Conservation (phyloP, 148 eudicot genomes). For the Linanthus parryae region DNA sequence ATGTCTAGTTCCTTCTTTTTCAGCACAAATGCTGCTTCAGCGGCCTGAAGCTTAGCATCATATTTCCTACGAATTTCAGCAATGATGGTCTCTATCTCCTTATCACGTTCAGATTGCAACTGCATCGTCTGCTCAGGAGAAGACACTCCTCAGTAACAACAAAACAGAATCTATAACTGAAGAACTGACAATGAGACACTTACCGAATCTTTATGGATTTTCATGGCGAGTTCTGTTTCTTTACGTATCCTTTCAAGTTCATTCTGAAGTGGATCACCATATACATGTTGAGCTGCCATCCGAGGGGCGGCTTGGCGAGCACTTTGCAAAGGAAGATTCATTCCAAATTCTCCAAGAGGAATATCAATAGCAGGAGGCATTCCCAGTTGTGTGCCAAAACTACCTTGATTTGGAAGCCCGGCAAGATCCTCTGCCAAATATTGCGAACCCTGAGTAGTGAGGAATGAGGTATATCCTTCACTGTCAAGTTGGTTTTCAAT, state of each 20-base stretch:
- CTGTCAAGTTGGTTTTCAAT: too few species aligned
- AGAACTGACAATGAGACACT: slow-evolving; percentile 19
- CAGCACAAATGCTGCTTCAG: slow-evolving; percentile 40
- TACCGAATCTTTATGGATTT: slow-evolving; percentile 43
- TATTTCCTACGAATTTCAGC: slow-evolving; percentile 53
- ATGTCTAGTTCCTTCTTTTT: slow-evolving; percentile 54
- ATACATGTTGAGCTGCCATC: slow-evolving; percentile 9
- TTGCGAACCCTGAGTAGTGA: too few species aligned
- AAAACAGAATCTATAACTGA: slow-evolving; percentile 3
- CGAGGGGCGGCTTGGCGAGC: slow-evolving; percentile 19
- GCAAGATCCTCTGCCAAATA: neutral
- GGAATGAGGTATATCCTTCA: too few species aligned
- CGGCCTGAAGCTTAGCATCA: slow-evolving; percentile 42
- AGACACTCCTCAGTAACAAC: slow-evolving; percentile 8
- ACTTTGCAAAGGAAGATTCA: slow-evolving; percentile 15
- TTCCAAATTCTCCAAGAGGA: slow-evolving; percentile 14
- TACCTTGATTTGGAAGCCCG: neutral
- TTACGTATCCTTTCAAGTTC: slow-evolving; percentile 47
- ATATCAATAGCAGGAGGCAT: slow-evolving; percentile 8
- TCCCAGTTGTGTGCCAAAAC: slow-evolving; percentile 11
- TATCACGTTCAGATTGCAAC: slow-evolving; percentile 55
- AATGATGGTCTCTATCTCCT: slow-evolving; percentile 52
- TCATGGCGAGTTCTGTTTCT: slow-evolving; percentile 31
- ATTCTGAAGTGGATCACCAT: slow-evolving; percentile 54
- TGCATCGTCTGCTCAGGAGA: slow-evolving; percentile 39